A percentile compares a stretch with the other conserved stretches of the same genome.
Conservation (phyloP, 495 filamentous ascomycete species). For the Hypoxylon rickii region DNA sequence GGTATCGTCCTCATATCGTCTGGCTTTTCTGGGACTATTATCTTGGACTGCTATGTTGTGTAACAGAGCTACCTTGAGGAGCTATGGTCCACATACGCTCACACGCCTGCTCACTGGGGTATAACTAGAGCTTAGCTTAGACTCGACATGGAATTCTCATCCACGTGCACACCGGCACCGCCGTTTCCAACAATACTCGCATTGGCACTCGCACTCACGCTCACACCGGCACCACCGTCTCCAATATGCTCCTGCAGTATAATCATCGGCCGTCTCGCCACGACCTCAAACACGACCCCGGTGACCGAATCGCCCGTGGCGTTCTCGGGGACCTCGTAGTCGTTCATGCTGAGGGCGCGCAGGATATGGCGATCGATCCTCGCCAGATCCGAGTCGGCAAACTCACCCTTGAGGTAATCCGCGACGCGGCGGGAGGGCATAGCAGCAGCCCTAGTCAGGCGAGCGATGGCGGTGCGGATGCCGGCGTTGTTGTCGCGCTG, state of each 20-base stretch:
- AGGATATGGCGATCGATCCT: constrained; percentile 35
- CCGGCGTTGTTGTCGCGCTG: constrained; percentile 39
- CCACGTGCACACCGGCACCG: no score
- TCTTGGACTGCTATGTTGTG: no score
- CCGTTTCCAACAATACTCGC: background rate
- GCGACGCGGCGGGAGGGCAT: constrained; percentile 35
- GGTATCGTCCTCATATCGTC: no score
- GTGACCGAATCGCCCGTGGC: background rate
- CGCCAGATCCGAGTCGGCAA: constrained; percentile 31
- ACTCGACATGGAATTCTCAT: no score
- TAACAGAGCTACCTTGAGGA: no score
- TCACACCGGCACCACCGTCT: background rate
- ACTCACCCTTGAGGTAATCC: constrained; percentile 31
- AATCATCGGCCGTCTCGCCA: constrained; percentile 33
- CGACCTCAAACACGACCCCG: constrained; percentile 27
- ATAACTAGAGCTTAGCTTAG: no score
- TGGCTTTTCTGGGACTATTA: no score
- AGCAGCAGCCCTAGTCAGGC: constrained; percentile 30
- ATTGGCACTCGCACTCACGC: background rate
- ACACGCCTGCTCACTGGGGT: no score
- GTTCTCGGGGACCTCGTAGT: constrained; percentile 19
- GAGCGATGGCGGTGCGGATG: constrained; percentile 28
- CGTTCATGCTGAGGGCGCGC: constrained; percentile 34
- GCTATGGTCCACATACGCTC: no score
- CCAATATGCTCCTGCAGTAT: constrained; percentile 27